Evolutionary conservation across 768 basidiomycete genomes (phyloP).

Genomic region (Xerocomellus chrysenteron): DNA sequence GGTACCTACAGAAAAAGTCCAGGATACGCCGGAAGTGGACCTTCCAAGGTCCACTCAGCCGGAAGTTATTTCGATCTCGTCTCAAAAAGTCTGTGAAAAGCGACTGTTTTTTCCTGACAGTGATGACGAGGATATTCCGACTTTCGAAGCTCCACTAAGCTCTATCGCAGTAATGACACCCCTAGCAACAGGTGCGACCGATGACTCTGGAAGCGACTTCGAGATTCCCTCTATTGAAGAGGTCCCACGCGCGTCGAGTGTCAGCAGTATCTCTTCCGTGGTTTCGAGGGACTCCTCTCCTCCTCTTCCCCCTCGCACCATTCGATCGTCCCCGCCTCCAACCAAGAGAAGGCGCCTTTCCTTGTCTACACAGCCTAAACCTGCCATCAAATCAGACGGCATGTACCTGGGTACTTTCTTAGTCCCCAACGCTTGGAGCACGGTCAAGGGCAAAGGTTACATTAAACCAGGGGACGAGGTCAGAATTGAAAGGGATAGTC

Average conservation of each 20-base stretch:
- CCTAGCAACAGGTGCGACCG: slow-evolving; percentile 36
- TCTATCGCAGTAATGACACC: slow-evolving; percentile 12
- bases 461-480: slow-evolving; percentile 63
- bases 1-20: not conserved
- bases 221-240: slow-evolving; percentile 36
- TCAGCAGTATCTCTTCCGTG: slow-evolving; percentile 39
- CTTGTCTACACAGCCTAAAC: slow-evolving; percentile 15
- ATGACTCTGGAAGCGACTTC: slow-evolving; percentile 32
- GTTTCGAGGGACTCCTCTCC: slow-evolving; percentile 31
- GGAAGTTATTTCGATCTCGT: not conserved
- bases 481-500: slow-evolving; percentile 53
- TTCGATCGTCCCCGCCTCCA: slow-evolving; percentile 33
- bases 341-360: slow-evolving; percentile 56
- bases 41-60: not conserved
- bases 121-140: slow-evolving; percentile 41
- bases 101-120: slow-evolving; percentile 44
- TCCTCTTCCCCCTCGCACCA: slow-evolving; percentile 12
- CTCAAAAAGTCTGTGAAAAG: slow-evolving; percentile 23
- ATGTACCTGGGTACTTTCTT: slow-evolving; percentile 67
- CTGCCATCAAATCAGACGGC: slow-evolving; percentile 24
- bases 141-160: slow-evolving; percentile 4
- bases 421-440: slow-evolving; percentile 77
- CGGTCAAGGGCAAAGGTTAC: slow-evolving; percentile 70
- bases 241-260: slow-evolving; percentile 40
- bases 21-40: slow-evolving; percentile 7